Base-by-base conservation (phyloP, 176 grass and related monocot genomes). In the Puccinellia tenuiflora region DNA sequence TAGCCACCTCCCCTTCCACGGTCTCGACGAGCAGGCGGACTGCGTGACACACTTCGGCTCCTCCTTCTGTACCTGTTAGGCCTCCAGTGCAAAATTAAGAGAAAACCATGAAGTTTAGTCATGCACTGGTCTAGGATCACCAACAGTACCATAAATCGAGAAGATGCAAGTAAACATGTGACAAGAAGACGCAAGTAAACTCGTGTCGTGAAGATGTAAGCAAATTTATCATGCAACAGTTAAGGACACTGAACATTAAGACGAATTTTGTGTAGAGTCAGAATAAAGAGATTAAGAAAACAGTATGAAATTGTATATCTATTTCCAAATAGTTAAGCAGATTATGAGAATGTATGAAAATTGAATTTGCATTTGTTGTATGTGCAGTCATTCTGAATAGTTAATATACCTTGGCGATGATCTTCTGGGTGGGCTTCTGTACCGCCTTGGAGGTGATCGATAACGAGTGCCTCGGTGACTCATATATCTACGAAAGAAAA, bases 381-480 rank as follows among this genome's bases (percentile, higher is more conserved):
- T 9, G 40, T 72, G 24, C 68, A 47, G 26, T 47, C 22, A 47
- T 47, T 73, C 69, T 48, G 42, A 61, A 52, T 47, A 68, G 51
- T 61, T 53, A 53, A 67, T 40, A n/a, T 85, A 93, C 91, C 90
- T 95, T 66, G 90, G 85, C 54, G 89, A 80, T 53, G 83, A 81
- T 93, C 96, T 93, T 86, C 93, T 93, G 13, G 79, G 83, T 25
- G 96, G 96, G 57, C 93, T 99, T 87, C 96, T 93, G 85, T 92
- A 96, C 7, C 91, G 93, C 65, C 96, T 95, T 45, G 87, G 93
- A 60, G 96, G 93, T 7, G 96, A 96, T 31, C 96, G 88, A 53
- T 96, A 85, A 37, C 84, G 93, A 24, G 75, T 76, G 74, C 81
- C 90, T 62, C 89, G 83, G 25, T 93, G 93, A 83, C 86, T 82